Percentiles rank a stretch among this genome's conserved stretches.
Evolutionary conservation across 108 stramenopile species (phyloP).

Genomic region (Parietichytrium sp.): DNA sequence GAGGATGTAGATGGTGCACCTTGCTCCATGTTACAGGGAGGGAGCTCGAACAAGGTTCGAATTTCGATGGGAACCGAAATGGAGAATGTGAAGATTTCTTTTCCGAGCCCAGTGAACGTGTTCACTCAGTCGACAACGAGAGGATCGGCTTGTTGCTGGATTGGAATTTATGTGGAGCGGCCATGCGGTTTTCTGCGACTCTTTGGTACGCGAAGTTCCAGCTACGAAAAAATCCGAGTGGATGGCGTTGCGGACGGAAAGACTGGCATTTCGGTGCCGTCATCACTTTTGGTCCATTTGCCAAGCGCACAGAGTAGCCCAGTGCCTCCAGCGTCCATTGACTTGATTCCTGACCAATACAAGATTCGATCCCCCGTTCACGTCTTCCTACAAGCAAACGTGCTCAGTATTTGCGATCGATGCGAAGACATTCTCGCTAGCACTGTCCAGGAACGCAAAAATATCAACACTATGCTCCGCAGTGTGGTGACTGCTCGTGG

Average conservation of each 20-base stretch:
- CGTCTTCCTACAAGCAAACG: not conserved
- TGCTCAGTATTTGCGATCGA: constrained; percentile 6
- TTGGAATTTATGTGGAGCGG: not conserved
- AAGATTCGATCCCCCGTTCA: not conserved
- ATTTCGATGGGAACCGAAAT: not conserved
- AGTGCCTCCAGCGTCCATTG: not conserved
- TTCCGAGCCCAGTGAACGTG: not conserved
- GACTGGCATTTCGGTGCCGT: too few species aligned
- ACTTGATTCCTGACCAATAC: not conserved
- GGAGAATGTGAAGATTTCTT: not conserved
- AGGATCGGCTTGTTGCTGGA: not conserved
- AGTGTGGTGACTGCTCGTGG: not conserved
- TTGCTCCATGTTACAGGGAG: not conserved
- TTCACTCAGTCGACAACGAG: not conserved
- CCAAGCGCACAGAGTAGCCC: too few species aligned
- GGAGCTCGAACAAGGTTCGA: not conserved
- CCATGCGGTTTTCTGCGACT: not conserved
- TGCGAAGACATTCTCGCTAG: not conserved
- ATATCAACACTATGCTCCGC: not conserved
- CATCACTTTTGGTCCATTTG: too few species aligned
- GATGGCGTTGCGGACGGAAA: not conserved
- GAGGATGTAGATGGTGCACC: not conserved
- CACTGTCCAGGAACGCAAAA: not conserved
- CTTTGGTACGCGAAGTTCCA: too few species aligned
- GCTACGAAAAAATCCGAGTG: not conserved